Evolutionary conservation across 2,329 filamentous ascomycete genomes (phyloP).

Genomic region (Sporothrix schenckii): DNA sequence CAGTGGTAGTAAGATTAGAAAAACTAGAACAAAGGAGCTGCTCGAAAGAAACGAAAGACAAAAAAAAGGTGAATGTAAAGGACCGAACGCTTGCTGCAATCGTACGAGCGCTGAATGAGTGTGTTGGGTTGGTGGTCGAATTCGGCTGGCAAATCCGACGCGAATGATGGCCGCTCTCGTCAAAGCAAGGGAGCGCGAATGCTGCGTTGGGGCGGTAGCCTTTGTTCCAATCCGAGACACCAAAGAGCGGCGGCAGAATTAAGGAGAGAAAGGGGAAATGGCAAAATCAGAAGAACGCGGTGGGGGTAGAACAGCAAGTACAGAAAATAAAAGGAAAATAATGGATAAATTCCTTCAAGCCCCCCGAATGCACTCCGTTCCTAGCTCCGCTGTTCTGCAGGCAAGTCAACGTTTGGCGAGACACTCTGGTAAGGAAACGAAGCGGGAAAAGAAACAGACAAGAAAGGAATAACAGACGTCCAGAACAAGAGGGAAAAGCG

Average conservation of each 20-base stretch:
- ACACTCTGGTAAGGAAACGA: background rate
- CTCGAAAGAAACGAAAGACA: constrained; percentile 19
- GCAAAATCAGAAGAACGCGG: constrained; percentile 25
- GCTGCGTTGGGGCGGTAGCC: constrained; percentile 15
- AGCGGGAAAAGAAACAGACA: background rate
- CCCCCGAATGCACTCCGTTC: constrained; percentile 10
- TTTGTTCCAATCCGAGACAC: constrained; percentile 20
- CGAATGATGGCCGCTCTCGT: constrained; percentile 13
- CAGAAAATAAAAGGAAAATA: constrained; percentile 8
- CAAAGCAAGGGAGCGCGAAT: constrained; percentile 26
- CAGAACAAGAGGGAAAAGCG: background rate
- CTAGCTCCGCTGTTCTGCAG: background rate
- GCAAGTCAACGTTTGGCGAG: constrained; percentile 8
- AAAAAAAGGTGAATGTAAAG: background rate
- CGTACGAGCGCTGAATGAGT: background rate
- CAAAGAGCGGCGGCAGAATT: constrained; percentile 22
- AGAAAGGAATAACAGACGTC: constrained; percentile 10
- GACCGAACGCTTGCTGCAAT: background rate
- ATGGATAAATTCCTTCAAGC: constrained; percentile 15
- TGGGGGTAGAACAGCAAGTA: background rate
- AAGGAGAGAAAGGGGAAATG: constrained; percentile 28
- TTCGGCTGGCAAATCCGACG: constrained; percentile 26
- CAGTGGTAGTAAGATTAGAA: background rate
- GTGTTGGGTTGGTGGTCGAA: constrained; percentile 21
- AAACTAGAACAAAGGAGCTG: background rate